Conservation (phyloP, 345 rosid species). For the Linum usitatissimum region DNA sequence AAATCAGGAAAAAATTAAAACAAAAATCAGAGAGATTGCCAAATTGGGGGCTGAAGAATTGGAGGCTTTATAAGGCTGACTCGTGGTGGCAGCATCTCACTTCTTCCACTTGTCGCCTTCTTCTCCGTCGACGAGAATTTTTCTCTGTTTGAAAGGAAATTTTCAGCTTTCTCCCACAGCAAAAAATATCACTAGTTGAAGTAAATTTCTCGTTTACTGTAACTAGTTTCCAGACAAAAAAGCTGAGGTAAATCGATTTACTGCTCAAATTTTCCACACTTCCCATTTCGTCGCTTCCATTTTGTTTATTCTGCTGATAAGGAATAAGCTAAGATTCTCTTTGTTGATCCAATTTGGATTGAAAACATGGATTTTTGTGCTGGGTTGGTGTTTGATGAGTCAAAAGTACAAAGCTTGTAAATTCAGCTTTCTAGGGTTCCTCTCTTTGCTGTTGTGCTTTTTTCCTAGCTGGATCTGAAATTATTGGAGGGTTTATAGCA, state of each 20-base stretch:
- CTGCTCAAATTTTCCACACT: background rate
- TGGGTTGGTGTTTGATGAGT: background rate
- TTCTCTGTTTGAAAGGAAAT: background rate
- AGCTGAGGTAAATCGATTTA: conserved; percentile 20
- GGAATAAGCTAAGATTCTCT: background rate
- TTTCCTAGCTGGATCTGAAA: too few species aligned
- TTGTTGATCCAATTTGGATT: too few species aligned
- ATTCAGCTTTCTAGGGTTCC: background rate
- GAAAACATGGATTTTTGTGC: background rate
- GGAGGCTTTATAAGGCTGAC: conserved; percentile 44
- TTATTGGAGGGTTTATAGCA: background rate
- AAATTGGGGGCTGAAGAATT: background rate
- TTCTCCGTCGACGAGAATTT: conserved; percentile 11
- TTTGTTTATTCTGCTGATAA: too few species aligned
- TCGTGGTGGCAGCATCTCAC: conserved; percentile 51
- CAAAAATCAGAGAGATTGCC: background rate
- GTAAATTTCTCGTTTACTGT: too few species aligned
- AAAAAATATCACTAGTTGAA: conserved; percentile 10
- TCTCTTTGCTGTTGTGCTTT: too few species aligned
- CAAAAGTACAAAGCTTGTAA: too few species aligned
- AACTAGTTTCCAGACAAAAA: background rate
- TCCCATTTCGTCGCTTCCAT: background rate
- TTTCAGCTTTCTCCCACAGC: background rate
- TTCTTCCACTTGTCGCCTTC: conserved; percentile 69
- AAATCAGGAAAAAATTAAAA: background rate